phyloP scores from a whole-genome alignment of 2,329 filamentous ascomycete species.

The Bertia moriformis region DNA sequence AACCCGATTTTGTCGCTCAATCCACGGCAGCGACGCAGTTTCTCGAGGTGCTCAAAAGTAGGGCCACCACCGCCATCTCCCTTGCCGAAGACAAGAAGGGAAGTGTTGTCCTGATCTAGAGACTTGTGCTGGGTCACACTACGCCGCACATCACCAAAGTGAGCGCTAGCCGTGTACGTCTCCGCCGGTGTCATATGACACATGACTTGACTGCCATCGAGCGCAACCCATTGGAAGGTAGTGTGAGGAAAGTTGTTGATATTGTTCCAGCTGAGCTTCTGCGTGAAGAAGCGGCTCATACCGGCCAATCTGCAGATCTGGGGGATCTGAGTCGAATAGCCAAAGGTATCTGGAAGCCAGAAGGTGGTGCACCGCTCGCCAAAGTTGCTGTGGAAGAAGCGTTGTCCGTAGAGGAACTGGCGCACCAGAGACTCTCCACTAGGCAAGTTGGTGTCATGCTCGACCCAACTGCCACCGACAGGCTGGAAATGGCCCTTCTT shows the following conservation, averaged over 20 bases:
- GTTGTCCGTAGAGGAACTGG: slow-evolving; percentile 89
- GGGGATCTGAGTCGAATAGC: slow-evolving; percentile 87
- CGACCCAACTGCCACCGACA: slow-evolving; percentile 95
- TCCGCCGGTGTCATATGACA: slow-evolving; percentile 95
- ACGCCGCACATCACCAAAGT: slow-evolving; percentile 85
- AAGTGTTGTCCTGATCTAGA: slow-evolving; percentile 81
- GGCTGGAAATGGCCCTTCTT: slow-evolving; percentile 84
- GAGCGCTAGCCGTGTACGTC: slow-evolving; percentile 85
- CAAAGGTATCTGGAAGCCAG: slow-evolving; percentile 96
- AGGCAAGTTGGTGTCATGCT: slow-evolving; percentile 95
- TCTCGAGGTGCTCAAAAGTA: slow-evolving; percentile 86
- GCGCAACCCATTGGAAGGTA: slow-evolving; percentile 94
- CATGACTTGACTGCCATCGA: slow-evolving; percentile 90
- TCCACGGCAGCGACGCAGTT: slow-evolving; percentile 80
- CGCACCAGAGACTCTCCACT: slow-evolving; percentile 86
- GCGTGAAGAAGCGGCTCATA: slow-evolving; percentile 92
- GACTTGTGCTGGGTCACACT: slow-evolving; percentile 90
- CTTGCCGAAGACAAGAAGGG: slow-evolving; percentile 86
- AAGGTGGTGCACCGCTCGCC: slow-evolving; percentile 80
- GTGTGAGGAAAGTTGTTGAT: slow-evolving; percentile 99
- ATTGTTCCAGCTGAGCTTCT: slow-evolving; percentile 99
- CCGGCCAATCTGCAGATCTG: slow-evolving; percentile 87
- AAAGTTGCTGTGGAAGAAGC: slow-evolving; percentile 88
- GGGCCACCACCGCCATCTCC: slow-evolving; percentile 92
- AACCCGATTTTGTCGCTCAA: slow-evolving; percentile 75